Percentiles rank a stretch among this genome's conserved stretches.
Conservation (phyloP, 768 basidiomycete species). For the Boletellus ananiceps region DNA sequence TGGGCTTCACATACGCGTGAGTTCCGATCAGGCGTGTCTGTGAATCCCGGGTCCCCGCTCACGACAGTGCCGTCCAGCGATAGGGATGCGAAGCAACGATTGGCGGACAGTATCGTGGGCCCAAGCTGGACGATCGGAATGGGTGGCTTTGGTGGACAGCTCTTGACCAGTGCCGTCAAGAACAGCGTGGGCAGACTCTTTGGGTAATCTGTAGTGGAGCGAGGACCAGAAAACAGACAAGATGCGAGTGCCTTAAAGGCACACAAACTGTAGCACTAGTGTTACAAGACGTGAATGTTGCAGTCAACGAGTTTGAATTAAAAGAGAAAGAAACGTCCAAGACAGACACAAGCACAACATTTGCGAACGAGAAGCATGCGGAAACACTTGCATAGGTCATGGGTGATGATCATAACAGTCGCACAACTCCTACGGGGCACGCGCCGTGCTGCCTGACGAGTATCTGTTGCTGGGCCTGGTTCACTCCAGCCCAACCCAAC, state of each 20-base stretch:
- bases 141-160: conserved; percentile 79
- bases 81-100: conserved; percentile 88
- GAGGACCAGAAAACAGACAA: conserved; percentile 9
- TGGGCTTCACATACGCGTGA: conserved; percentile 95
- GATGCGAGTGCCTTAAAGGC: conserved; percentile 8
- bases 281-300: conserved; percentile 31
- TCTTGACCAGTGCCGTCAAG: conserved; percentile 79
- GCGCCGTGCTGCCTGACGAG: conserved; percentile 8
- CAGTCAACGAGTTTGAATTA: conserved; percentile 18
- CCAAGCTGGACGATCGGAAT: conserved; percentile 68
- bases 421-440: conserved; percentile 7
- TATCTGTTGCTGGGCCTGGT: conserved; percentile 8
- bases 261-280: conserved; percentile 19
- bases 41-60: conserved; percentile 5
- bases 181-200: conserved; percentile 78
- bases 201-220: conserved; percentile 32
- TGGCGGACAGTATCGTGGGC: conserved; percentile 75
- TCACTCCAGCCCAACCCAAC: conserved; percentile 61
- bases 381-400: conserved; percentile 17
- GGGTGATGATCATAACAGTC: conserved; percentile 15
- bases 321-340: conserved; percentile 19
- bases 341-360: conserved; percentile 25
- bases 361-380: conserved; percentile 15
- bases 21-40: conserved; percentile 25
- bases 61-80: conserved; percentile 45